Evolutionary conservation across 2,329 filamentous ascomycete species (phyloP).

Genomic region (Aspergillus amoenus): DNA sequence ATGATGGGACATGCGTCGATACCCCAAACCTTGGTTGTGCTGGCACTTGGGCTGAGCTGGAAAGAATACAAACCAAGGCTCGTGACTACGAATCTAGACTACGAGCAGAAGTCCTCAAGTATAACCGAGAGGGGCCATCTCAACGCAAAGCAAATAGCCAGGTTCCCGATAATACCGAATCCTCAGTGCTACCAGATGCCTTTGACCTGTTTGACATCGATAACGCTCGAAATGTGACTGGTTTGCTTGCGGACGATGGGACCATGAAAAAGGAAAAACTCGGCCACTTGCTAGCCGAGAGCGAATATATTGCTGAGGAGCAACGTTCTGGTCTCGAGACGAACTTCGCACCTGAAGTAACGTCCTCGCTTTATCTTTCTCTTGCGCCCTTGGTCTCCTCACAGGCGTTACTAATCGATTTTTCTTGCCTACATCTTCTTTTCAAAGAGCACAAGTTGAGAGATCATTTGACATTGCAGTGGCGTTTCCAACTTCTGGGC

Average conservation of each 20-base stretch:
- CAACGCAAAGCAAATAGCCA: background rate
- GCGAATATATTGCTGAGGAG: constrained; percentile 21
- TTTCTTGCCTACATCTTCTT: constrained; percentile 72
- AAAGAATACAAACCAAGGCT: constrained; percentile 62
- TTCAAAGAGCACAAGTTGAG: constrained; percentile 72
- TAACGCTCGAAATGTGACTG: constrained; percentile 23
- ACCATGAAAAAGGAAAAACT: constrained; percentile 31
- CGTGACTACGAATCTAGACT: constrained; percentile 39
- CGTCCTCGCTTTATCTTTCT: constrained; percentile 63
- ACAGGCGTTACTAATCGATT: constrained; percentile 76
- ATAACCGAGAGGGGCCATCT: constrained; percentile 34
- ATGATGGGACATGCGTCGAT: constrained; percentile 46
- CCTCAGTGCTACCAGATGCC: constrained; percentile 18
- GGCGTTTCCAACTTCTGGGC: constrained; percentile 78
- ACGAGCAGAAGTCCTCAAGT: constrained; percentile 39
- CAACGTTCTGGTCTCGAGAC: constrained; percentile 10
- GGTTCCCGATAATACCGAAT: background rate
- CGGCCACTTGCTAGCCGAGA: constrained; percentile 27
- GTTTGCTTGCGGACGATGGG: constrained; percentile 23
- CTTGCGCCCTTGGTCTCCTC: constrained; percentile 71
- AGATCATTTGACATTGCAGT: constrained; percentile 71
- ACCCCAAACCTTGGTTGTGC: constrained; percentile 66
- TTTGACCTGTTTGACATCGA: constrained; percentile 40
- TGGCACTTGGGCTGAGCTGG: constrained; percentile 70
- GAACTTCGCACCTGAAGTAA: constrained; percentile 41